Percentiles rank a stretch among this genome's conserved stretches.
Evolutionary conservation across 2,329 filamentous ascomycete genomes (phyloP).

Genomic region (Colletotrichum neosansevieriae): DNA sequence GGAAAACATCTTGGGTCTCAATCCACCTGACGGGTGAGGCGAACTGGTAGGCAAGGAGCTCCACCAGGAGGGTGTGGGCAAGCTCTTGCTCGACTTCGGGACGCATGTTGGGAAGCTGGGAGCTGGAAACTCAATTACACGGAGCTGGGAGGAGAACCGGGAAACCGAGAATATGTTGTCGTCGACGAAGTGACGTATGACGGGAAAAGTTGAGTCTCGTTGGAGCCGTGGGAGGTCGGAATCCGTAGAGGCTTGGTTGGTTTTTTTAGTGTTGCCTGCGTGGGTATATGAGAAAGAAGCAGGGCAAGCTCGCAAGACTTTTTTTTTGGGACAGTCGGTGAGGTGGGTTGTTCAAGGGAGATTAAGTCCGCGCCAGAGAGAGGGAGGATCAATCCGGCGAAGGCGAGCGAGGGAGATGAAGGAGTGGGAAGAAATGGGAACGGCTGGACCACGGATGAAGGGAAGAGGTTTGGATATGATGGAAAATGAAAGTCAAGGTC

Average conservation of each 20-base stretch:
- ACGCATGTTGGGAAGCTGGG: slow-evolving; percentile 75
- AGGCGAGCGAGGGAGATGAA: slow-evolving; percentile 39
- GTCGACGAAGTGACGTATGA: slow-evolving; percentile 27
- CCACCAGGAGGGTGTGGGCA: slow-evolving; percentile 96
- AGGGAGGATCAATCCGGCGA: slow-evolving; percentile 38
- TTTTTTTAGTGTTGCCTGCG: slow-evolving; percentile 27
- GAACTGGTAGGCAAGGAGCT: slow-evolving; percentile 99
- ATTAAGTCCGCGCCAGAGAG: slow-evolving; percentile 38
- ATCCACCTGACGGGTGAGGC: slow-evolving; percentile 99
- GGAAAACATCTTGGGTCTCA: slow-evolving; percentile 99
- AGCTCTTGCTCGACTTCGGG: slow-evolving; percentile 99
- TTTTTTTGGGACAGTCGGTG: slow-evolving; percentile 30
- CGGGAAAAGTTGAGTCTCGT: slow-evolving; percentile 10
- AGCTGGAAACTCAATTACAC: slow-evolving; percentile 37
- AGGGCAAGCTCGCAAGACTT: slow-evolving; percentile 35
- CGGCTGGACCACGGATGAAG: slow-evolving; percentile 33
- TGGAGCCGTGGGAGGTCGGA: slow-evolving; percentile 35
- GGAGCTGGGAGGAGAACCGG: slow-evolving; percentile 41
- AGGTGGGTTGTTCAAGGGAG: slow-evolving; percentile 36
- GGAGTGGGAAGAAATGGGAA: slow-evolving; percentile 26
- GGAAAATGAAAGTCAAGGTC: slow-evolving; percentile 35
- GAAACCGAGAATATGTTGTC: slow-evolving; percentile 37
- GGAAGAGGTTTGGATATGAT: slow-evolving; percentile 40
- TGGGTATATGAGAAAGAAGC: slow-evolving; percentile 34
- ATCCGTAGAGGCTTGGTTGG: slow-evolving; percentile 3